phyloP scores from a whole-genome alignment of 768 basidiomycete species.

The Amyloporia xantha region DNA sequence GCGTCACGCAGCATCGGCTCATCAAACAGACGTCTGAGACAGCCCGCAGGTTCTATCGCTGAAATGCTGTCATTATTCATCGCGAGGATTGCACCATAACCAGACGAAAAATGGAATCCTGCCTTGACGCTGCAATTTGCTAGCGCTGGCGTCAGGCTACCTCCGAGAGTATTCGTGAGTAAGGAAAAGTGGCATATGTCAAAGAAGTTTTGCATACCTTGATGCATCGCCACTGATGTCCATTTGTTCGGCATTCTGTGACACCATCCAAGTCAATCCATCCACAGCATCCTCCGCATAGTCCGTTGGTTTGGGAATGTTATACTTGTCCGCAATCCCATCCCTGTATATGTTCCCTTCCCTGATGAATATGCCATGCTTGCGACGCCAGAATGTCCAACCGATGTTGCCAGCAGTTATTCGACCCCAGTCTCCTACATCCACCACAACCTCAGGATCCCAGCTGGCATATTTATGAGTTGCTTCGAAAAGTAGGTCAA shows the following conservation, averaged over 20 bases:
- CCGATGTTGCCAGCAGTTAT: slow-evolving; percentile 16
- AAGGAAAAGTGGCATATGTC: too few relatives aligned
- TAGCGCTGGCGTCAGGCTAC: slow-evolving; percentile 20
- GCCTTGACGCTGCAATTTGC: slow-evolving; percentile 23
- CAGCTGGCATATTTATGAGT: slow-evolving; percentile 26
- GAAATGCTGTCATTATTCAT: slow-evolving; percentile 25
- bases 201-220: too few relatives aligned
- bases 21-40: slow-evolving; percentile 23
- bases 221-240: too few relatives aligned
- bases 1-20: slow-evolving; percentile 18
- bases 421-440: slow-evolving; percentile 27
- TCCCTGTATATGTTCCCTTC: slow-evolving; percentile 29
- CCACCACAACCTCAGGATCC: slow-evolving; percentile 27
- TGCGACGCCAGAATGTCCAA: slow-evolving; percentile 19
- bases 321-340: slow-evolving; percentile 18
- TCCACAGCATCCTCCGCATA: slow-evolving; percentile 13
- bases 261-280: slow-evolving; percentile 25
- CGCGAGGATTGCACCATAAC: slow-evolving; percentile 25
- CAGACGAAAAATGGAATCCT: slow-evolving; percentile 23
- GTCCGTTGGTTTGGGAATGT: slow-evolving; percentile 20
- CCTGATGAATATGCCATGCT: slow-evolving; percentile 23
- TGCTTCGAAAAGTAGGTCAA: slow-evolving; percentile 25
- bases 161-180: too few relatives aligned
- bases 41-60: slow-evolving; percentile 22
- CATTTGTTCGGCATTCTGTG: slow-evolving; percentile 19